Percentiles rank a stretch among this genome's conserved stretches.
phyloP scores from a whole-genome alignment of 768 basidiomycete genomes.

The Tricholoma hemisulphureum region DNA sequence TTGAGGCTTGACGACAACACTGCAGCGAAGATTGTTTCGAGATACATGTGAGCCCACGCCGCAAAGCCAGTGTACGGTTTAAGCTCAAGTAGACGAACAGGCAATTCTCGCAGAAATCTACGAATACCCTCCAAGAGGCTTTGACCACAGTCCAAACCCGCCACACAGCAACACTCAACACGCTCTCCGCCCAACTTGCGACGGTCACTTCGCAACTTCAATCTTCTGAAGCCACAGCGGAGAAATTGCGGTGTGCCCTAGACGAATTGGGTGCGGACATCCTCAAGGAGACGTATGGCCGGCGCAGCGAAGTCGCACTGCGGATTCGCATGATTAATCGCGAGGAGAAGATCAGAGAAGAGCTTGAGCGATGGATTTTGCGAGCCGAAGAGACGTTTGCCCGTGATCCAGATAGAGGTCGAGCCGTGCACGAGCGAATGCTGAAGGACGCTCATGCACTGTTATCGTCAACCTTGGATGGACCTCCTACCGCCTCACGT shows the following conservation, averaged over 20 bases:
- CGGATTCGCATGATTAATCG: slow-evolving; percentile 59
- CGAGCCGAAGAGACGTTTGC: slow-evolving; percentile 44
- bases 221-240: slow-evolving; percentile 41
- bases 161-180: slow-evolving; percentile 59
- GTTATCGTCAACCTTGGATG: slow-evolving; percentile 23
- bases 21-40: slow-evolving; percentile 79
- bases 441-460: slow-evolving; percentile 22
- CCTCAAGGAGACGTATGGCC: slow-evolving; percentile 67
- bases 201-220: slow-evolving; percentile 43
- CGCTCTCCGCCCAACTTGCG: slow-evolving; percentile 51
- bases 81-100: slow-evolving; percentile 32
- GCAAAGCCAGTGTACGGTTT: neutral
- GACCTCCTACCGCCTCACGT: slow-evolving; percentile 12
- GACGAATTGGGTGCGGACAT: slow-evolving; percentile 73
- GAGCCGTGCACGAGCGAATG: slow-evolving; percentile 13
- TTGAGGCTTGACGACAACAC: slow-evolving; percentile 65
- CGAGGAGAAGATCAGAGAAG: slow-evolving; percentile 61
- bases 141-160: slow-evolving; percentile 58
- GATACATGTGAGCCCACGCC: slow-evolving; percentile 65
- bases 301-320: slow-evolving; percentile 67
- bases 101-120: slow-evolving; percentile 81
- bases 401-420: slow-evolving; percentile 21
- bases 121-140: slow-evolving; percentile 61
- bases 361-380: slow-evolving; percentile 55
- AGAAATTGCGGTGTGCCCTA: slow-evolving; percentile 55